These are phyloP conservation scores for Phytophthora crassamura DNA, from an alignment of 352 stramenopile species.

Conservation along the genomic window DNA sequence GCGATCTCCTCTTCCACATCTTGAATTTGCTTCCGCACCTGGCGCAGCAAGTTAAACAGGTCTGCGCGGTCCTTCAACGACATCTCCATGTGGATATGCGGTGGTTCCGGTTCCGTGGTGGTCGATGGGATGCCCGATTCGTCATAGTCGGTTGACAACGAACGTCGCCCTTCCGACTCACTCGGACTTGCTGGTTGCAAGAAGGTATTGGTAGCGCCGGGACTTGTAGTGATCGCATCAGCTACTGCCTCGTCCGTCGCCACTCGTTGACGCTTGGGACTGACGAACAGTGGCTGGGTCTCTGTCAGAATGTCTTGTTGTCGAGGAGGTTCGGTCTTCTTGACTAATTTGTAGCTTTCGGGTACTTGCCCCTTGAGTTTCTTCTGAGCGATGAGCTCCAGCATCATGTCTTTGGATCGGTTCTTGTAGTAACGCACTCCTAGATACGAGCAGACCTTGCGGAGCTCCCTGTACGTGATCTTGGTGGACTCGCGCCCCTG, in stretches of 20 bases:
- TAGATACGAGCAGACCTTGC: conserved; percentile 25
- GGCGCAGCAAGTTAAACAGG: conserved; percentile 21
- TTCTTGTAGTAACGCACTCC: conserved; percentile 41
- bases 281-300: neutral
- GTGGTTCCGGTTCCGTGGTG: neutral
- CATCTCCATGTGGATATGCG: conserved; percentile 9
- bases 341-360: conserved; percentile 15
- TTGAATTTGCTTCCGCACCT: conserved; percentile 30
- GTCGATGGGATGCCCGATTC: conserved; percentile 9
- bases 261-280: conserved; percentile 15
- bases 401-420: conserved; percentile 27
- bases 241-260: neutral
- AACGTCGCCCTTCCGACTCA: neutral
- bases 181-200: conserved; percentile 20
- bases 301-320: neutral
- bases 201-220: conserved; percentile 16
- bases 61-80: conserved; percentile 23
- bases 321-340: neutral
- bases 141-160: neutral
- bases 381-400: conserved; percentile 33
- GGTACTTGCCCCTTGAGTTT: conserved; percentile 31
- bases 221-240: conserved; percentile 4
- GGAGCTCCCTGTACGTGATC: conserved; percentile 26
- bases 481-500: conserved; percentile 23
- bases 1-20: conserved; percentile 21